These are phyloP conservation scores for Clavispora asparagi DNA, from an alignment of 805 yeast genomes.

Conservation along the genomic window DNA sequence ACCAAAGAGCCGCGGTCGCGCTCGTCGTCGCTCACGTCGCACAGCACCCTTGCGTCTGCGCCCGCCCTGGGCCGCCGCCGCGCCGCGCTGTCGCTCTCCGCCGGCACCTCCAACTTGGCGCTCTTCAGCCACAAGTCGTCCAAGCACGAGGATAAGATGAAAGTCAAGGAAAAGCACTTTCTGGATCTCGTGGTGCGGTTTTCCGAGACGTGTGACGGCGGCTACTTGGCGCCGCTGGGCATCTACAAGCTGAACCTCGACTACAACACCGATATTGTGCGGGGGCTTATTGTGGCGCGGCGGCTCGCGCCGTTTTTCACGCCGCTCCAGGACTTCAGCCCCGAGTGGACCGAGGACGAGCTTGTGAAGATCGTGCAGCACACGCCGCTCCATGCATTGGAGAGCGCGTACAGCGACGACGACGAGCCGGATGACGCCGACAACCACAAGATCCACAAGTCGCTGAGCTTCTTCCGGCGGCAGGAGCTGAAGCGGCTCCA, in stretches of 20 bases:
- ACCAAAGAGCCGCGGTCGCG: conserved; percentile 36
- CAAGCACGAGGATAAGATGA: conserved; percentile 50
- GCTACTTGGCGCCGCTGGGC: conserved; percentile 87
- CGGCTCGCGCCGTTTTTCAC: conserved; percentile 85
- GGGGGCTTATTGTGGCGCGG: conserved; percentile 61
- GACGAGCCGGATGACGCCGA: conserved; percentile 55
- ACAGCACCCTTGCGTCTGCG: background rate
- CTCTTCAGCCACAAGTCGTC: conserved; percentile 5
- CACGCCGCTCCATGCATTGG: conserved; percentile 53
- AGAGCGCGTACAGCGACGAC: conserved; percentile 45
- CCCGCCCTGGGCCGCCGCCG: conserved; percentile 6
- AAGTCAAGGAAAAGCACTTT: conserved; percentile 46
- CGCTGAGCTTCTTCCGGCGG: conserved; percentile 42
- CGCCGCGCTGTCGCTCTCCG: conserved; percentile 8
- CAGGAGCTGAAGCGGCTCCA: conserved; percentile 45
- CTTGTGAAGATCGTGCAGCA: conserved; percentile 45
- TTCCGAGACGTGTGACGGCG: conserved; percentile 86
- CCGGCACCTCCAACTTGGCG: conserved; percentile 5
- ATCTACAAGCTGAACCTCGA: conserved; percentile 75
- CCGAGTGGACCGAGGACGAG: conserved; percentile 66
- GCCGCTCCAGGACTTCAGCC: conserved; percentile 78
- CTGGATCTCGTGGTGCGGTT: conserved; percentile 52
- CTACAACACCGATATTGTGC: conserved; percentile 69
- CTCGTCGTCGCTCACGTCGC: conserved; percentile 11
- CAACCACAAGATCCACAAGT: conserved; percentile 53